phyloP scores from a whole-genome alignment of 176 grass and related monocot genomes.

The Zea mays region Zm-B73-REFERENCE-NAM-5.0 NC_050103.1:170903001-170903500 shows the following conservation, averaged over 20 bases:
- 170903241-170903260: background rate
- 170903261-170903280: background rate
- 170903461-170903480: constrained; percentile 79
- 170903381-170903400: constrained; percentile 48
- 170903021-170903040: too few species aligned
- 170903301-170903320: constrained; percentile 21
- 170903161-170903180: constrained; percentile 25
- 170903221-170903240: constrained; percentile 32
- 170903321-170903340: constrained; percentile 22
- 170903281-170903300: background rate
- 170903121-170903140: constrained; percentile 46
- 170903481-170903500: constrained; percentile 79
- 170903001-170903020: too few species aligned
- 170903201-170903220: background rate
- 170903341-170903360: constrained; percentile 34
- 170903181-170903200: background rate
- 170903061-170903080: too few species aligned
- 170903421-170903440: constrained; percentile 67
- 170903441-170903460: constrained; percentile 88
- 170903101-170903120: constrained; percentile 46
- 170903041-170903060: too few species aligned
- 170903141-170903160: constrained; percentile 42
- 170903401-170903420: constrained; percentile 84
- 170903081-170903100: constrained; percentile 36
- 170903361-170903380: constrained; percentile 46